Evolutionary conservation across 805 yeast species (phyloP), one percentile per base, ranked within the genome.

Genomic region (Suhomyces sp.): DNA sequence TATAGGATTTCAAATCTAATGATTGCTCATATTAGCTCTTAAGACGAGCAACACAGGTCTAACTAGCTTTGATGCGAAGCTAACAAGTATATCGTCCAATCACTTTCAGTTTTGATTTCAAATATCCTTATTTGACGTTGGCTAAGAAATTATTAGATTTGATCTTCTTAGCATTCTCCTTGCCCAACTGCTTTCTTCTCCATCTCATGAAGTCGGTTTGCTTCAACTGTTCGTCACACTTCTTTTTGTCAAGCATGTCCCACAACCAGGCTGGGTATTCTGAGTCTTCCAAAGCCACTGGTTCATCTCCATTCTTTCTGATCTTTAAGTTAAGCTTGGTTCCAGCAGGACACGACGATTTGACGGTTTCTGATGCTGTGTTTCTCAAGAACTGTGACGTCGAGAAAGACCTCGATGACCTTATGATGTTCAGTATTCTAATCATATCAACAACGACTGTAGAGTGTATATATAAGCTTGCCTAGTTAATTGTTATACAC

Each of bases 181-280:
- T 73, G 54, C 90, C 76, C 49, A 88, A 68, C 51, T 77, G 75
- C 55, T 76, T 84, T 41, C 63, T 66, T 54, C 83, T 77, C 60
- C 91, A 85, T 46, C 71, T 71, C 64, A 74, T 74, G 33, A 81
- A 70, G 25, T 87, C 86, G 38, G 77, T 77, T 16, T 68, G 69
- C 33, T 75, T 79, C 24, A 83, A 68, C 46, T 74, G 68, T 18
- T 68, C 74, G 38, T 71, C 67, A 51, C 77, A 80, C n/a, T 75
- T 75, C 24, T 75, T 74, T 33, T 74, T 67, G 58, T 90, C 95
- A 20, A 88, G 72, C 31, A 86, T 68, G 4, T 74, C 77, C 98
- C 98, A 93, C 35, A 91, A 71, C 98, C 98, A 91, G 28, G 74
- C 85, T 4, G 98, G 98, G 55, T 91, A 91, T 51, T 90, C 95